Evolutionary conservation across 139 green algal species (phyloP).

Genomic region (Chlorella sp.): DNA sequence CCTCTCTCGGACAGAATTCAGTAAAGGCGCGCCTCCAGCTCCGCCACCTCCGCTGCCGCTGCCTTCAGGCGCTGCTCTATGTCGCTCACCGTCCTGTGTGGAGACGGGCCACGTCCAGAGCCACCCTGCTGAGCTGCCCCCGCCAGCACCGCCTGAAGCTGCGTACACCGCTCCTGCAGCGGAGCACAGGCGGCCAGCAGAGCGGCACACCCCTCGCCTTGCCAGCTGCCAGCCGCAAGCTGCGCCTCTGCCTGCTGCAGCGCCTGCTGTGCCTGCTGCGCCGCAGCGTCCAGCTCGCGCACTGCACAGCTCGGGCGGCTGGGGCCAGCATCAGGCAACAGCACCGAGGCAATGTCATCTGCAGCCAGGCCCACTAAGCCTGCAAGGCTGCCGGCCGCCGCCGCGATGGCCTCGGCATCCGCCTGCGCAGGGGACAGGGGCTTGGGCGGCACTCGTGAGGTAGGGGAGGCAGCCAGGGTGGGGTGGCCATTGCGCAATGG

Average conservation of each 20-base stretch:
- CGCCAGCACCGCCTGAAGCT: background rate
- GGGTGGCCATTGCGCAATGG: too few species aligned
- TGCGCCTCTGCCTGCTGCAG: background rate
- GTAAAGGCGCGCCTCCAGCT: background rate
- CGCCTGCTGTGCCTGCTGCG: background rate
- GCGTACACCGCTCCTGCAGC: background rate
- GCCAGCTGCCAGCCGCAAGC: background rate
- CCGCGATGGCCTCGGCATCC: background rate
- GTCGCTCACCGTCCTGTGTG: background rate
- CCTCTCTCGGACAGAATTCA: background rate
- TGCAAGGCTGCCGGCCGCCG: background rate
- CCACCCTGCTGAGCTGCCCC: too few species aligned
- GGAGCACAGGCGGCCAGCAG: background rate
- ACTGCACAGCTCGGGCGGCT: background rate
- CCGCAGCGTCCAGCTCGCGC: background rate
- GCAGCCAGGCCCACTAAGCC: slow-evolving; percentile 1
- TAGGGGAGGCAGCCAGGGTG: background rate
- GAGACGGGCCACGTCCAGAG: too few species aligned
- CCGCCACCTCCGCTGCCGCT: background rate
- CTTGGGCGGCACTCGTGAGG: background rate
- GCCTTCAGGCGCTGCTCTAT: background rate
- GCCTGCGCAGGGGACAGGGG: background rate
- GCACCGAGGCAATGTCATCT: background rate
- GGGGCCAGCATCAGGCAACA: background rate
- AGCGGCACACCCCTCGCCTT: background rate